These are phyloP conservation scores for Scutellaria barbata DNA, from an alignment of 257 asterid species.

Conservation along the genomic window DNA sequence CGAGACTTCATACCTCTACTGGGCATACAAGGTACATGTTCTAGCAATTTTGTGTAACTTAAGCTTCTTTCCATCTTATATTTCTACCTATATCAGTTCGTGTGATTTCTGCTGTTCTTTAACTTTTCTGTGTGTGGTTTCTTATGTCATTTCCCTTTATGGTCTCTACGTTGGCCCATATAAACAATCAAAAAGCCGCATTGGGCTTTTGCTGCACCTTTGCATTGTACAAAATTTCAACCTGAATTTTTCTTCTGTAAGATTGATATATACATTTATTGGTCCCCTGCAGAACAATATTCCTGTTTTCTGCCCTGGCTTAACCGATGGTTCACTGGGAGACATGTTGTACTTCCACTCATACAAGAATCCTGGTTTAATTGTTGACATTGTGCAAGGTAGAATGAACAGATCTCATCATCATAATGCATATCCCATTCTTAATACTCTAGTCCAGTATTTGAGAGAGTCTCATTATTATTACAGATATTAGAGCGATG, in stretches of 20 bases:
- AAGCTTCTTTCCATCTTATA: constrained; percentile 2
- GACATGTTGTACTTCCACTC: constrained; percentile 96
- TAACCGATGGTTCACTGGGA: constrained; percentile 93
- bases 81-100: not conserved
- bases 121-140: not conserved
- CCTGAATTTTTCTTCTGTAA: not conserved
- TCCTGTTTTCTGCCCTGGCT: constrained; percentile 90
- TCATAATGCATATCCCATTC: constrained; percentile 28
- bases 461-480: not conserved
- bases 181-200: not conserved
- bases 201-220: not conserved
- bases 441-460: constrained; percentile 1
- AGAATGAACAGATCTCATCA: not conserved
- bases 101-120: not conserved
- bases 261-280: too few species aligned
- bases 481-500: constrained; percentile 85
- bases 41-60: constrained; percentile 15
- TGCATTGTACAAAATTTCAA: not conserved
- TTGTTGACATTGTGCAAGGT: constrained; percentile 91
- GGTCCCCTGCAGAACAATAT: constrained; percentile 66
- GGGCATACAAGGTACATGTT: constrained; percentile 82
- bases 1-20: constrained; percentile 82
- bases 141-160: not conserved
- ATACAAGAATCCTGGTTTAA: constrained; percentile 75
- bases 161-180: too few species aligned